Evolutionary conservation across 2,329 filamentous ascomycete species (phyloP).

Genomic region (Ceratocystiopsis sp.): DNA sequence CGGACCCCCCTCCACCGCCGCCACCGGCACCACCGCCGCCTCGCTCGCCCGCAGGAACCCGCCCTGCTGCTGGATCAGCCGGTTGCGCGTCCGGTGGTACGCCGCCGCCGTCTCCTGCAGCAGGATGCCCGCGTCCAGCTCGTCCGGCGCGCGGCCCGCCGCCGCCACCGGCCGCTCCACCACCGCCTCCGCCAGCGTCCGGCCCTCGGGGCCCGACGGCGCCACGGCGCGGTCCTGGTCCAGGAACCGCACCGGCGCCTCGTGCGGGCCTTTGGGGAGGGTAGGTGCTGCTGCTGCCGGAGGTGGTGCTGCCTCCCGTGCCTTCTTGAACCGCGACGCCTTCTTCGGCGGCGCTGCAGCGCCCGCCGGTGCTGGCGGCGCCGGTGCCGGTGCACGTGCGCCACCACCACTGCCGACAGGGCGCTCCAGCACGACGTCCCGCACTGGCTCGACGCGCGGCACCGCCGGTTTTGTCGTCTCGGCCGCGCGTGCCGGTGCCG

Average conservation of each 20-base stretch:
- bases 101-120: constrained; percentile 65
- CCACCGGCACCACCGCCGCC: constrained; percentile 46
- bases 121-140: constrained; percentile 55
- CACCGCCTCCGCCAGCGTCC: constrained; percentile 41
- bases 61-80: constrained; percentile 66
- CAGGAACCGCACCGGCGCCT: constrained; percentile 24
- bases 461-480: neutral
- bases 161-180: constrained; percentile 31
- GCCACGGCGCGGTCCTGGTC: constrained; percentile 16
- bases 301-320: constrained; percentile 11
- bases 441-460: constrained; percentile 11
- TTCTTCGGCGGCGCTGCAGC: constrained; percentile 18
- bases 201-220: constrained; percentile 29
- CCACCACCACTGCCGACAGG: constrained; percentile 1
- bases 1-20: constrained; percentile 46
- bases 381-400: neutral
- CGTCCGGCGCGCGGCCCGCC: constrained; percentile 31
- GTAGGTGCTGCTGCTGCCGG: neutral
- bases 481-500: constrained; percentile 2
- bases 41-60: constrained; percentile 64
- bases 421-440: constrained; percentile 14
- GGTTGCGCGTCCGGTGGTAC: constrained; percentile 69
- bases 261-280: constrained; percentile 25
- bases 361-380: neutral
- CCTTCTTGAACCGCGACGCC: constrained; percentile 35